phyloP scores from a whole-genome alignment of 441 rosid genomes.

The Bruguiera hainesii region DNA sequence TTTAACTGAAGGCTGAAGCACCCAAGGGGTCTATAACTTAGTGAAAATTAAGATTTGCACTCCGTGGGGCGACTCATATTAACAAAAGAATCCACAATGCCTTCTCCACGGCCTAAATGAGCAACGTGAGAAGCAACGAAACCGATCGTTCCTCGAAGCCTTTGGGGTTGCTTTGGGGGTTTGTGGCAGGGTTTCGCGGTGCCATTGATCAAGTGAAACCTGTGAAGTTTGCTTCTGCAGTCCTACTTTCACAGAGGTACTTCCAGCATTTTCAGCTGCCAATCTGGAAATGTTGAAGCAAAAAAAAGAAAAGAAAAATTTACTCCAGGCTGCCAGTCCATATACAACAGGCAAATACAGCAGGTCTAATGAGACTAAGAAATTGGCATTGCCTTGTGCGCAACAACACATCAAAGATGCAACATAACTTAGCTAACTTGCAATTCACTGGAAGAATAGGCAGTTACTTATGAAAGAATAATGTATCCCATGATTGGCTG shows the following conservation, averaged over 20 bases:
- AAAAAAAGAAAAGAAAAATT: too few relatives aligned
- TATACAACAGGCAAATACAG: too few relatives aligned
- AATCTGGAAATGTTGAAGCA: slow-evolving; percentile 22
- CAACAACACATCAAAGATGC: too few relatives aligned
- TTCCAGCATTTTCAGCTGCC: slow-evolving; percentile 9
- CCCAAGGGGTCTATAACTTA: too few relatives aligned
- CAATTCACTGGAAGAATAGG: too few relatives aligned
- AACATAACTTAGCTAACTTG: background rate
- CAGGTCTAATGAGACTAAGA: too few relatives aligned
- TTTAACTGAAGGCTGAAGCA: too few relatives aligned
- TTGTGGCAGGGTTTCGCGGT: slow-evolving; percentile 14
- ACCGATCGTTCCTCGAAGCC: slow-evolving; percentile 28
- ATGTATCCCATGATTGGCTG: too few relatives aligned
- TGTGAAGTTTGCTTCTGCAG: slow-evolving; percentile 16
- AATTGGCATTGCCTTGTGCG: too few relatives aligned
- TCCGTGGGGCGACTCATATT: background rate
- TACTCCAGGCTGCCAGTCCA: too few relatives aligned
- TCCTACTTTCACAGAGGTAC: slow-evolving; percentile 7
- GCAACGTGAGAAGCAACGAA: slow-evolving; percentile 60
- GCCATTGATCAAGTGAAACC: background rate
- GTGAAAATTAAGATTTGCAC: background rate
- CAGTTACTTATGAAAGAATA: too few relatives aligned
- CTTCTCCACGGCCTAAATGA: slow-evolving; percentile 14
- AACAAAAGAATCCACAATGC: background rate
- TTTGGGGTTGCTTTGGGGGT: slow-evolving; percentile 20